phyloP scores from a whole-genome alignment of 2,329 filamentous ascomycete species.

The Aspergillus jensenii region DNA sequence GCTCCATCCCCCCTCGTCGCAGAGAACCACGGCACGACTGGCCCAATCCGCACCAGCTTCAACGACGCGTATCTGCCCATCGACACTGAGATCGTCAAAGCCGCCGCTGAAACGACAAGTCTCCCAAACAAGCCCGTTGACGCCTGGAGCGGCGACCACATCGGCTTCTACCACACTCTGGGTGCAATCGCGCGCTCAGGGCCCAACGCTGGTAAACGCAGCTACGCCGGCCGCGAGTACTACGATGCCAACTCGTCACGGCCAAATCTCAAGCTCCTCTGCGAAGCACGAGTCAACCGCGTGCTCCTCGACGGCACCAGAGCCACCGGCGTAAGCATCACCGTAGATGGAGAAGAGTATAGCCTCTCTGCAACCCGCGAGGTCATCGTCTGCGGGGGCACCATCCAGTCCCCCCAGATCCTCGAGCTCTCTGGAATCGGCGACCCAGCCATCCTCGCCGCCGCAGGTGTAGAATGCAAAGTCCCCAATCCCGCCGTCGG shows the following conservation, averaged over 20 bases:
- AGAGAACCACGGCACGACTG: constrained; percentile 3
- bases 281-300: constrained; percentile 44
- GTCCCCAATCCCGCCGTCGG: constrained; percentile 48
- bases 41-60: constrained; percentile 4
- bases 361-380: constrained; percentile 43
- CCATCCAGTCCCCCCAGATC: constrained; percentile 56
- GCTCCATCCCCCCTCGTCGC: neutral
- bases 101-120: constrained; percentile 14
- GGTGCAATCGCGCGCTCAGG: constrained; percentile 29
- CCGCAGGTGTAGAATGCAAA: constrained; percentile 42
- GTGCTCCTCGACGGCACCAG: constrained; percentile 16
- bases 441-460: constrained; percentile 40
- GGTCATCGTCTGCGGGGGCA: constrained; percentile 60
- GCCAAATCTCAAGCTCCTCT: constrained; percentile 49
- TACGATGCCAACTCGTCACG: constrained; percentile 34
- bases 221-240: constrained; percentile 44
- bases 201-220: constrained; percentile 29
- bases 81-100: constrained; percentile 21
- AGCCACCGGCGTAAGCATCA: constrained; percentile 34
- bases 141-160: constrained; percentile 38
- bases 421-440: constrained; percentile 64
- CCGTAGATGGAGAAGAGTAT: neutral
- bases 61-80: constrained; percentile 8
- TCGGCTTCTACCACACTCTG: constrained; percentile 38
- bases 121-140: constrained; percentile 15